These are phyloP conservation scores for Pichia paraexigua DNA, from an alignment of 805 yeast species.

Conservation along the genomic window DNA sequence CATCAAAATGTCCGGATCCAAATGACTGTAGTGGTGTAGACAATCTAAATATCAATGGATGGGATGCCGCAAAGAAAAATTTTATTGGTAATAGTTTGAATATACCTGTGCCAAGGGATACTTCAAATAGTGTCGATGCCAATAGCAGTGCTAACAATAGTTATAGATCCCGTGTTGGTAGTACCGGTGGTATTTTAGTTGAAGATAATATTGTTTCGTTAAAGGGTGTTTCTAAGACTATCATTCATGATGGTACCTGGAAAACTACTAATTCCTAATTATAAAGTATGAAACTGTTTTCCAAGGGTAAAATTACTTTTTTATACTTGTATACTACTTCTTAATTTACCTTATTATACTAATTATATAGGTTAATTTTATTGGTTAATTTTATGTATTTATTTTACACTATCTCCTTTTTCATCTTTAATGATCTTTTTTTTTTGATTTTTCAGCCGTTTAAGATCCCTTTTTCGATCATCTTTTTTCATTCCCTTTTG, in stretches of 20 bases:
- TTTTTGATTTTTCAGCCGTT: neutral
- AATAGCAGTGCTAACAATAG: neutral
- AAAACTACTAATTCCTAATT: neutral
- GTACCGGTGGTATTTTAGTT: slow-evolving; percentile 50
- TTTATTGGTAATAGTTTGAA: slow-evolving; percentile 10
- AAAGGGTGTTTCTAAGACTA: slow-evolving; percentile 78
- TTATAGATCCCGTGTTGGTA: slow-evolving; percentile 14
- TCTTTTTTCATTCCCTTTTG: neutral
- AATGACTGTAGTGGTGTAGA: slow-evolving; percentile 2
- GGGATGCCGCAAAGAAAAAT: slow-evolving; percentile 3
- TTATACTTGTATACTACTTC: neutral
- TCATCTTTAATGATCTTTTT: too few species aligned
- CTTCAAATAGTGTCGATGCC: neutral
- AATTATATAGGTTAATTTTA: too few species aligned
- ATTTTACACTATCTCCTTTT: too few species aligned
- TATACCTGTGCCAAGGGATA: slow-evolving; percentile 13
- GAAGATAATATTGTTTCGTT: slow-evolving; percentile 71
- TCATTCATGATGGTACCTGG: slow-evolving; percentile 48
- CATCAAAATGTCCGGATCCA: neutral
- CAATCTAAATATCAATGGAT: neutral
- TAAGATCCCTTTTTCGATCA: neutral
- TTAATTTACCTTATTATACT: too few species aligned
- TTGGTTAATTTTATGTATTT: too few species aligned
- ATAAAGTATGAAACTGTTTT: neutral
- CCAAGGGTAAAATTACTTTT: too few species aligned